Conservation (phyloP, 2,329 filamentous ascomycete genomes). For the Hypoxylon sp. region DNA sequence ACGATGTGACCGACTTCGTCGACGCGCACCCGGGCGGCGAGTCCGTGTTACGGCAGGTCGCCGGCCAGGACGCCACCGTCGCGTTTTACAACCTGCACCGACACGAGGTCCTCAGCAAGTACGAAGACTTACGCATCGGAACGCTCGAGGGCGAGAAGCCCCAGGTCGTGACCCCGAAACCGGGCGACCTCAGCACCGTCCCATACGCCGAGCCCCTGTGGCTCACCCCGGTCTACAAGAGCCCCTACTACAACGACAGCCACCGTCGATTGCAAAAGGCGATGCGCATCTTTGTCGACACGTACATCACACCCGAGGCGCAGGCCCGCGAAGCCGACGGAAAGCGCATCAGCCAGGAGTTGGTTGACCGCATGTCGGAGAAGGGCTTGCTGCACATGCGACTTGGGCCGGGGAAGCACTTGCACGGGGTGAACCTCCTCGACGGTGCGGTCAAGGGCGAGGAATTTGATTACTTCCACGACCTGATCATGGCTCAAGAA, state of each 20-base stretch:
- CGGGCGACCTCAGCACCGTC: slow-evolving; percentile 79
- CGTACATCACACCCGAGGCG: slow-evolving; percentile 78
- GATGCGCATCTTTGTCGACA: slow-evolving; percentile 79
- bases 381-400: slow-evolving; percentile 83
- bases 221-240: slow-evolving; percentile 81
- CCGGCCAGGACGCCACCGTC: slow-evolving; percentile 82
- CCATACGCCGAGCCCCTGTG: slow-evolving; percentile 90
- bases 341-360: slow-evolving; percentile 75
- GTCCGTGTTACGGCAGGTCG: slow-evolving; percentile 83
- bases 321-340: slow-evolving; percentile 81
- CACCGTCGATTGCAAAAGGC: slow-evolving; percentile 77
- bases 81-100: slow-evolving; percentile 94
- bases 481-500: slow-evolving; percentile 82
- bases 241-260: slow-evolving; percentile 83
- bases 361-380: slow-evolving; percentile 84
- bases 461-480: slow-evolving; percentile 90
- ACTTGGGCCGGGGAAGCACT: slow-evolving; percentile 83
- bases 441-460: slow-evolving; percentile 78
- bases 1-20: slow-evolving; percentile 86
- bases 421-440: slow-evolving; percentile 77
- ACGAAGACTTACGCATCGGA: slow-evolving; percentile 79
- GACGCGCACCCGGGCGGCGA: slow-evolving; percentile 88
- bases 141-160: slow-evolving; percentile 80
- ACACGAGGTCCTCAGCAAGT: slow-evolving; percentile 88
- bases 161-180: slow-evolving; percentile 75